These are phyloP conservation scores for Pholiota molesta DNA, from an alignment of 768 basidiomycete genomes.

Conservation along the genomic window DNA sequence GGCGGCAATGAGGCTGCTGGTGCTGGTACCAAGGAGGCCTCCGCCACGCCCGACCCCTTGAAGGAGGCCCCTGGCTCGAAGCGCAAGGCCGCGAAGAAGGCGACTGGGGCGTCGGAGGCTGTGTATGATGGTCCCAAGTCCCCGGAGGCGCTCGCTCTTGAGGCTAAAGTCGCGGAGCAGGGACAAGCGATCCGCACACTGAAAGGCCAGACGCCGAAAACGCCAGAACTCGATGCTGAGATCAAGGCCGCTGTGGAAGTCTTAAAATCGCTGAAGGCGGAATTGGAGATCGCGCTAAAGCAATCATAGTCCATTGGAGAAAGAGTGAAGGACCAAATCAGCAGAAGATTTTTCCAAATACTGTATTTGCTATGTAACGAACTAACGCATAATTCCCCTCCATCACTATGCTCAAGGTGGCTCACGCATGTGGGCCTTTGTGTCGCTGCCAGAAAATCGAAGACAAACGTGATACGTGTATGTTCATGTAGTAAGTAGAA, in stretches of 20 bases:
- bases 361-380: not conserved
- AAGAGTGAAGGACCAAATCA: not conserved
- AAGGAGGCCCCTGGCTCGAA: conserved; percentile 51
- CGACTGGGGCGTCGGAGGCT: conserved; percentile 39
- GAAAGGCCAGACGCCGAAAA: conserved; percentile 65
- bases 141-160: conserved; percentile 70
- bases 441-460: too few species aligned
- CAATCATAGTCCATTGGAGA: conserved; percentile 2
- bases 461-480: too few species aligned
- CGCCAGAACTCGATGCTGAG: conserved; percentile 61
- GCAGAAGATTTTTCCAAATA: not conserved
- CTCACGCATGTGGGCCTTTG: too few species aligned
- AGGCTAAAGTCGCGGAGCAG: conserved; percentile 75
- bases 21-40: conserved; percentile 25
- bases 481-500: too few species aligned
- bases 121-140: conserved; percentile 61
- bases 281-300: conserved; percentile 40
- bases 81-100: conserved; percentile 59
- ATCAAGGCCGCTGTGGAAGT: conserved; percentile 62
- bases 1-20: conserved; percentile 55
- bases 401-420: too few species aligned
- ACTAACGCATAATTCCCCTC: not conserved
- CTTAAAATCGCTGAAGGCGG: conserved; percentile 67
- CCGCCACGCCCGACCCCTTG: conserved; percentile 40
- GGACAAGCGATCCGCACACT: conserved; percentile 73